Conservation (phyloP, 768 basidiomycete species). For the Calocybe indica region DNA sequence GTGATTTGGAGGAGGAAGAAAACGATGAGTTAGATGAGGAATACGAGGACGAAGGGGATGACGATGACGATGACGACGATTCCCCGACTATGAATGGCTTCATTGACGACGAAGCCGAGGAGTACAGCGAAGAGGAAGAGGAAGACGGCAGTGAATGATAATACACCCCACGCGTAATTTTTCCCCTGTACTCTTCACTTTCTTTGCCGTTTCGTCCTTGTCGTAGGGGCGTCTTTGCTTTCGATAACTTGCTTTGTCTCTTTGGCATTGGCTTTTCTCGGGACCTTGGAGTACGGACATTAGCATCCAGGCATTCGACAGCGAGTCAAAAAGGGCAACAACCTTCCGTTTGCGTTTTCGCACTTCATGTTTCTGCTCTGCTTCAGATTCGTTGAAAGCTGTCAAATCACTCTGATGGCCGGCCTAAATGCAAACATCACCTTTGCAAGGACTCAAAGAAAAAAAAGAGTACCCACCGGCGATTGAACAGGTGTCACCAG, state of each 20-base stretch:
- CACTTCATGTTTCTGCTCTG: constrained; percentile 5
- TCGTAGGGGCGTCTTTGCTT: neutral
- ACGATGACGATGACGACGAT: constrained; percentile 37
- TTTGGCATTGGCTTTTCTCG: too few species aligned
- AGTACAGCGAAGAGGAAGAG: constrained; percentile 46
- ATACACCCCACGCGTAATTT: neutral
- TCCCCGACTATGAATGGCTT: constrained; percentile 42
- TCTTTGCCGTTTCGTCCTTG: constrained; percentile 6
- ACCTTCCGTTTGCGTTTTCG: constrained; percentile 6
- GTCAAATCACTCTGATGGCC: constrained; percentile 15
- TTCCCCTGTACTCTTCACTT: neutral
- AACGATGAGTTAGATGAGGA: constrained; percentile 37
- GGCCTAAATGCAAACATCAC: neutral
- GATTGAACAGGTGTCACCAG: neutral
- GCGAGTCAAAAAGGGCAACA: neutral
- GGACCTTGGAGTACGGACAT: too few species aligned
- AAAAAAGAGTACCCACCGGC: neutral
- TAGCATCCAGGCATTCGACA: neutral
- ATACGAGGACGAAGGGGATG: constrained; percentile 35
- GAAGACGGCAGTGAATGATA: constrained; percentile 39
- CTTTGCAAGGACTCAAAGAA: too few species aligned
- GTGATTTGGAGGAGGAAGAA: constrained; percentile 44
- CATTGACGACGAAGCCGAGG: constrained; percentile 60
- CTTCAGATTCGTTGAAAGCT: constrained; percentile 15
- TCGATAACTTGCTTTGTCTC: too few species aligned